Evolutionary conservation across 2,329 filamentous ascomycete species (phyloP).

Genomic region (Phaeosphaeriaceae sp.): DNA sequence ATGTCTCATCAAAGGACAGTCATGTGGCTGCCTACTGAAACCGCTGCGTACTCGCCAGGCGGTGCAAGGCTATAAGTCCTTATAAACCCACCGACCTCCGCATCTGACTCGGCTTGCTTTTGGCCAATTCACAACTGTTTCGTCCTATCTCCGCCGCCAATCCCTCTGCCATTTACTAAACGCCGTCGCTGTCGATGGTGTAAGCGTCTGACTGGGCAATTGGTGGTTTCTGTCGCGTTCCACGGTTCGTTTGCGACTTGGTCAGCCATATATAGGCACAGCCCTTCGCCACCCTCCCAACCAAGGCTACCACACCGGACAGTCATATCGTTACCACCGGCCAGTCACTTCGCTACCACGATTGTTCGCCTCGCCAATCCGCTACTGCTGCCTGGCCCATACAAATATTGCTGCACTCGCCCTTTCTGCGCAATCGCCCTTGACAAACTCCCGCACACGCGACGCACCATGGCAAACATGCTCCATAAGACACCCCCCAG

Average conservation of each 20-base stretch:
- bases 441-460: constrained; percentile 27
- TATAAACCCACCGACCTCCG: constrained; percentile 19
- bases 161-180: constrained; percentile 31
- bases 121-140: constrained; percentile 22
- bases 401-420: constrained; percentile 15
- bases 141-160: constrained; percentile 37
- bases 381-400: constrained; percentile 16
- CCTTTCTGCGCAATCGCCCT: constrained; percentile 10
- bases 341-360: constrained; percentile 18
- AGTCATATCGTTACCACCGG: constrained; percentile 16
- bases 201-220: constrained; percentile 36
- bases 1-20: constrained; percentile 11
- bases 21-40: constrained; percentile 26
- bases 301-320: constrained; percentile 17
- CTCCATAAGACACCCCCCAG: constrained; percentile 35
- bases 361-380: constrained; percentile 13
- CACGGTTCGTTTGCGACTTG: constrained; percentile 29
- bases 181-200: constrained; percentile 20
- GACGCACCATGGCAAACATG: constrained; percentile 38
- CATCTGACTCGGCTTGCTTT: constrained; percentile 32
- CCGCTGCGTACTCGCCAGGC: constrained; percentile 15
- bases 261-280: constrained; percentile 25
- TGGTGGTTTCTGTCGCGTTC: constrained; percentile 41
- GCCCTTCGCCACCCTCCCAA: constrained; percentile 32
- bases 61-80: constrained; percentile 26